Conservation (phyloP, 2,329 filamentous ascomycete species). For the Colletotrichum eleusines region DNA sequence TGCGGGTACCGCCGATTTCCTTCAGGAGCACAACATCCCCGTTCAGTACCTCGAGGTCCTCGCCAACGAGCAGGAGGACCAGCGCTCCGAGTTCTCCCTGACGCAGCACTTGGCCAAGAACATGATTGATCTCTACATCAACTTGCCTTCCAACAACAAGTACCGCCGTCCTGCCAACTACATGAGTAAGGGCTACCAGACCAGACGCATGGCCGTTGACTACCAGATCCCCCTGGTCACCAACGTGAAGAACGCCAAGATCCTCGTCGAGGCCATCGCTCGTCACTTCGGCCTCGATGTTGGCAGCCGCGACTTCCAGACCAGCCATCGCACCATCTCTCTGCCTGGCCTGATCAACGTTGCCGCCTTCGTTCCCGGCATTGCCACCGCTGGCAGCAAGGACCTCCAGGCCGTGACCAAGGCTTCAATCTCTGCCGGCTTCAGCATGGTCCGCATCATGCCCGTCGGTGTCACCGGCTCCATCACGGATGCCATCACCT, state of each 20-base stretch:
- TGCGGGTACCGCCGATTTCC: constrained; percentile 94
- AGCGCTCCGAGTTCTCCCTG: constrained; percentile 95
- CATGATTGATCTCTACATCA: constrained; percentile 98
- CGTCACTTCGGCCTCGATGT: constrained; percentile 89
- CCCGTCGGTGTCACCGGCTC: constrained; percentile 79
- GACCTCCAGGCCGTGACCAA: constrained; percentile 79
- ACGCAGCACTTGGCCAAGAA: constrained; percentile 98
- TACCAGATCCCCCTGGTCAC: constrained; percentile 97
- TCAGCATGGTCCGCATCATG: constrained; percentile 85
- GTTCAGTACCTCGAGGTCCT: constrained; percentile 96
- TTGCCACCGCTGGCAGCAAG: constrained; percentile 72
- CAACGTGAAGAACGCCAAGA: constrained; percentile 99
- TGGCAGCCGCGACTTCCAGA: constrained; percentile 88
- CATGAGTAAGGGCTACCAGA: constrained; percentile 97
- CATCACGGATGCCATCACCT: constrained; percentile 77
- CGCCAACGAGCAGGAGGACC: constrained; percentile 80
- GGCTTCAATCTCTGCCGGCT: constrained; percentile 79
- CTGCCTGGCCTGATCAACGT: constrained; percentile 83
- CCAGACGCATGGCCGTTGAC: constrained; percentile 96
- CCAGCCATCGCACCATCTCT: constrained; percentile 82
- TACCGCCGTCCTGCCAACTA: constrained; percentile 97
- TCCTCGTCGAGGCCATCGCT: constrained; percentile 92
- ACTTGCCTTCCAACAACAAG: constrained; percentile 97
- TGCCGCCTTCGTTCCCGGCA: constrained; percentile 82
- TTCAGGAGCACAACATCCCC: constrained; percentile 90